phyloP scores from a whole-genome alignment of 768 basidiomycete species.

The Tulasnella sp. region DNA sequence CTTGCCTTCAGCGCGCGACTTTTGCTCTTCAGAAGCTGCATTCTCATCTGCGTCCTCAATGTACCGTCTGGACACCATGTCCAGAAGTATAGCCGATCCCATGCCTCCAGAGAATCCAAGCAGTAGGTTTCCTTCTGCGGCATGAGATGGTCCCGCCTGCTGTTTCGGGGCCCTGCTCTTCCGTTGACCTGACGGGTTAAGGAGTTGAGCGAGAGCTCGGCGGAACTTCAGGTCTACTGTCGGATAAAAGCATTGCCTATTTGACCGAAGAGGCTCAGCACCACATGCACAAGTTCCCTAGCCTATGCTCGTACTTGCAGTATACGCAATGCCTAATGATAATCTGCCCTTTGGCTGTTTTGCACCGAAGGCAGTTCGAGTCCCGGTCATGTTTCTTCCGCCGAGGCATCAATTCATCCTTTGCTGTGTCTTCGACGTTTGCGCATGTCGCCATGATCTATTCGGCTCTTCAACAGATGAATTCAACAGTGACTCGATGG shows the following conservation, averaged over 20 bases:
- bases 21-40: conserved; percentile 49
- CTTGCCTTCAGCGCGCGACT: conserved; percentile 50
- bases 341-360: conserved; percentile 11
- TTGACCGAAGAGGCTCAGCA: background rate
- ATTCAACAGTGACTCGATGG: background rate
- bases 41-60: conserved; percentile 60
- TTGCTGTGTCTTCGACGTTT: conserved; percentile 23
- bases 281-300: background rate
- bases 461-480: background rate
- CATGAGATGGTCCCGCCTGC: background rate
- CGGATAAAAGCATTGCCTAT: conserved; percentile 23
- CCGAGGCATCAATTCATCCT: conserved; percentile 24
- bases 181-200: conserved; percentile 3
- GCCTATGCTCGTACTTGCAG: conserved; percentile 21
- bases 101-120: conserved; percentile 77
- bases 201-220: conserved; percentile 11
- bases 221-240: conserved; percentile 27
- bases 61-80: conserved; percentile 61
- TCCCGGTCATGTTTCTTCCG: conserved; percentile 20
- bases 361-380: conserved; percentile 21
- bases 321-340: conserved; percentile 27
- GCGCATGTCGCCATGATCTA: conserved; percentile 19
- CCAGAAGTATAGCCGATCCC: conserved; percentile 67
- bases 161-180: background rate
- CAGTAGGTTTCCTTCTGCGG: conserved; percentile 41